Evolutionary conservation across 2,329 filamentous ascomycete species (phyloP).

Genomic region (Paracamarosporium sp.): DNA sequence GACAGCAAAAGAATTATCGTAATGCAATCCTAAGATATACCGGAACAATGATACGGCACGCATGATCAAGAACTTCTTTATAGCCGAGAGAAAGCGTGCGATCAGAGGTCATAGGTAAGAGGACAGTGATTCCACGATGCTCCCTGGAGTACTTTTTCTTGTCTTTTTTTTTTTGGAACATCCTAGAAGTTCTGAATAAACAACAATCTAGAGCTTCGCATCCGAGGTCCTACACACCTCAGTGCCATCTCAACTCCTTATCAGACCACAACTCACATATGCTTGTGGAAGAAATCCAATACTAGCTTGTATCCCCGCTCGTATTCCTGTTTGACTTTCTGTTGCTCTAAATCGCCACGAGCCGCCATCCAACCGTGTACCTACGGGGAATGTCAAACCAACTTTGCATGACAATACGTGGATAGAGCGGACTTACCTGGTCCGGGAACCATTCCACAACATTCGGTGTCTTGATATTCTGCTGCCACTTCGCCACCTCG

Average conservation of each 20-base stretch:
- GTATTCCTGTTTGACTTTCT: constrained; percentile 57
- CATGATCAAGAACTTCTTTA: too few relatives aligned
- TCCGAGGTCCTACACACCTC: not conserved
- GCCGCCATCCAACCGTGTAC: constrained; percentile 56
- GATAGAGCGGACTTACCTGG: constrained; percentile 32
- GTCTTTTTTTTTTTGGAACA: too few relatives aligned
- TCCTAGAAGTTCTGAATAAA: not conserved
- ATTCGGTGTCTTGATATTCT: constrained; percentile 55
- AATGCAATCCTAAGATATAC: too few relatives aligned
- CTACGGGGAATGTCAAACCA: not conserved
- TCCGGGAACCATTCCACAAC: constrained; percentile 57
- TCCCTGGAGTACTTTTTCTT: too few relatives aligned
- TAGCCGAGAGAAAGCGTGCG: too few relatives aligned
- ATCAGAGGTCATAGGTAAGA: too few relatives aligned
- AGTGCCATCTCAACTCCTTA: not conserved
- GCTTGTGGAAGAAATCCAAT: constrained; percentile 60
- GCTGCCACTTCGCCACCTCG: constrained; percentile 58
- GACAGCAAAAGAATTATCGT: too few relatives aligned
- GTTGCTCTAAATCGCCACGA: constrained; percentile 54
- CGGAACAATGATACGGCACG: too few relatives aligned
- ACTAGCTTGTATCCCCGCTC: constrained; percentile 58
- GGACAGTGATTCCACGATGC: too few relatives aligned
- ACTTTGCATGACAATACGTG: too few relatives aligned
- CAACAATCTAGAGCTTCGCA: constrained; percentile 8
- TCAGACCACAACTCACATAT: constrained; percentile 51